Conservation (phyloP, 192 early-diverging fungal species). For the Coemansia sp. region DNA sequence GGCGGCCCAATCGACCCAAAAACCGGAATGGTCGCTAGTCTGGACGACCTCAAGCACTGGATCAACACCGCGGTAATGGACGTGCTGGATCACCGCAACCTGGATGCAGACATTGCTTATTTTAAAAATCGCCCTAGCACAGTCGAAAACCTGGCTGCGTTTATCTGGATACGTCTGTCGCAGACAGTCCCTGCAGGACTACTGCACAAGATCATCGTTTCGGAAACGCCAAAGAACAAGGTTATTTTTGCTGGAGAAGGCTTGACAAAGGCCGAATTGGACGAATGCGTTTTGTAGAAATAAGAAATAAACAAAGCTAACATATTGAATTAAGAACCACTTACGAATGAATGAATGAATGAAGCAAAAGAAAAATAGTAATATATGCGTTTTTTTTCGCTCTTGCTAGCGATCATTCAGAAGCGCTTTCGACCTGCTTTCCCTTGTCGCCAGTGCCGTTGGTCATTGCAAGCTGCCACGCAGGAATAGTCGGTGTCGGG, state of each 20-base stretch:
- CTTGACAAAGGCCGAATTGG: slow-evolving; percentile 30
- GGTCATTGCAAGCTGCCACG: slow-evolving; percentile 67
- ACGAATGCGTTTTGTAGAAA: slow-evolving; percentile 19
- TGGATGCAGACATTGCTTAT: slow-evolving; percentile 81
- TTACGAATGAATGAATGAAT: not conserved
- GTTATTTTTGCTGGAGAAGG: slow-evolving; percentile 44
- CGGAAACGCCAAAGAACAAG: slow-evolving; percentile 52
- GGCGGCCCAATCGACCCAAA: slow-evolving; percentile 60
- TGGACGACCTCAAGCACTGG: slow-evolving; percentile 75
- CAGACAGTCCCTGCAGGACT: slow-evolving; percentile 37
- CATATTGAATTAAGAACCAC: not conserved
- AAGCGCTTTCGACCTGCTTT: slow-evolving; percentile 17
- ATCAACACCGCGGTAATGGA: slow-evolving; percentile 74
- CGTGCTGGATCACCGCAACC: slow-evolving; percentile 80
- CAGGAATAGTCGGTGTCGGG: slow-evolving; percentile 58
- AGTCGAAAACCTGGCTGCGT: slow-evolving; percentile 86
- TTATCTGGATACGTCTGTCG: slow-evolving; percentile 67
- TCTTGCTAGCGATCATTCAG: not conserved
- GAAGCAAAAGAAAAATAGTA: not conserved
- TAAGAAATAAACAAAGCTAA: not conserved
- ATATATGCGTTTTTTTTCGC: not conserved
- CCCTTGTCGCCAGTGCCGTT: slow-evolving; percentile 18
- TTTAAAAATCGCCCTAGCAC: slow-evolving; percentile 71
- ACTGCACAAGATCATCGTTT: slow-evolving; percentile 40
- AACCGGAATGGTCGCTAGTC: slow-evolving; percentile 89